Conservation (phyloP, 2,329 filamentous ascomycete species). For the Ramularia endophylla region DNA sequence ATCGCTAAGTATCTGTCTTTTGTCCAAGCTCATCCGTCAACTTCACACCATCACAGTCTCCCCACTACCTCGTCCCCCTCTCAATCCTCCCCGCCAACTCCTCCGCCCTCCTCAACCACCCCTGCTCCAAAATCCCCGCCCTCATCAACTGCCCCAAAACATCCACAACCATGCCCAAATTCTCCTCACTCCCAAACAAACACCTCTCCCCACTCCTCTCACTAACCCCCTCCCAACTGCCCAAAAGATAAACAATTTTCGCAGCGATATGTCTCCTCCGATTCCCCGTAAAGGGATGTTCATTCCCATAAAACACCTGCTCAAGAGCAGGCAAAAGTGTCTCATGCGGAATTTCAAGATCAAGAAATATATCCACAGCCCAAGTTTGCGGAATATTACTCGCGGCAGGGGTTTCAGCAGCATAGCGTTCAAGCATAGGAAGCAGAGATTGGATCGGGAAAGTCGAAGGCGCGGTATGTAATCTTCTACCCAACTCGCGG, state of each 20-base stretch:
- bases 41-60: not conserved
- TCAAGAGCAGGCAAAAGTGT: conserved; percentile 58
- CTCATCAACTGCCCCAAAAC: conserved; percentile 21
- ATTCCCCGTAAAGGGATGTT: conserved; percentile 56
- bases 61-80: conserved; percentile 12
- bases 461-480: conserved; percentile 31
- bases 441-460: conserved; percentile 41
- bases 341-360: conserved; percentile 57
- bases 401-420: conserved; percentile 45
- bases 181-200: conserved; percentile 56
- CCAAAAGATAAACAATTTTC: conserved; percentile 57
- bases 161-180: conserved; percentile 41
- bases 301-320: conserved; percentile 60
- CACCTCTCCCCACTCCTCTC: conserved; percentile 47
- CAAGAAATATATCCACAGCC: conserved; percentile 61
- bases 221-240: conserved; percentile 56
- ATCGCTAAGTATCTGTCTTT: no score
- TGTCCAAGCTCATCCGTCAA: no score
- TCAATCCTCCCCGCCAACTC: conserved; percentile 12
- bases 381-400: conserved; percentile 49
- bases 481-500: conserved; percentile 51
- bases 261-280: conserved; percentile 53
- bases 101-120: conserved; percentile 18
- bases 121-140: conserved; percentile 20
- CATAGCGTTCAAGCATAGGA: conserved; percentile 51